Conservation (phyloP, 2,329 filamentous ascomycete species). For the Fusarium humuli region DNA sequence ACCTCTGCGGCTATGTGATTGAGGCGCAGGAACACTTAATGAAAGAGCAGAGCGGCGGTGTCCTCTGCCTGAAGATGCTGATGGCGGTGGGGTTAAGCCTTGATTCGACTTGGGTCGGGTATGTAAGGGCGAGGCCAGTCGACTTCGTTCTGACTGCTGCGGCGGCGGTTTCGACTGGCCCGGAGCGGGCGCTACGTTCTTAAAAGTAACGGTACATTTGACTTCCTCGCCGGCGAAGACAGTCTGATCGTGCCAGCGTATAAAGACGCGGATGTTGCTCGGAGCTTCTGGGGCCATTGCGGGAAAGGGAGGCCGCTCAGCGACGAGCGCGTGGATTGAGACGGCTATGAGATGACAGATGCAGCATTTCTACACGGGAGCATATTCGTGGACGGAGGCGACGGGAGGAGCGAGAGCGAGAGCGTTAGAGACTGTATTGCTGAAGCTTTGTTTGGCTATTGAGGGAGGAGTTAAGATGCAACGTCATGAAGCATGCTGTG, state of each 20-base stretch:
- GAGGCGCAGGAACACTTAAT: conserved; percentile 64
- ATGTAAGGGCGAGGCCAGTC: conserved; percentile 58
- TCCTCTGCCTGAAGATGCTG: conserved; percentile 58
- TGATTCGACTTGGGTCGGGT: conserved; percentile 56
- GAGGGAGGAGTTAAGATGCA: conserved; percentile 40
- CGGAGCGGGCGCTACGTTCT: conserved; percentile 74
- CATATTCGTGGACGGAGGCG: conserved; percentile 31
- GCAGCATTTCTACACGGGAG: conserved; percentile 48
- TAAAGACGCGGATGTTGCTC: conserved; percentile 90
- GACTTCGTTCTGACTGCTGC: conserved; percentile 49
- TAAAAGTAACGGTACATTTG: conserved; percentile 96
- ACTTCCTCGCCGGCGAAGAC: conserved; percentile 97
- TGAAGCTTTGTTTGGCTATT: conserved; percentile 33
- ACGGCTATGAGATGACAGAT: conserved; percentile 44
- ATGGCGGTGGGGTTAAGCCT: conserved; percentile 60
- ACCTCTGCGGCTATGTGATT: conserved; percentile 58
- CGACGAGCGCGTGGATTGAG: conserved; percentile 46
- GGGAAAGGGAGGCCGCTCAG: conserved; percentile 47
- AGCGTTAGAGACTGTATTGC: conserved; percentile 17
- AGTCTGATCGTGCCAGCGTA: conserved; percentile 92
- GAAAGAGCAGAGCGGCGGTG: conserved; percentile 75
- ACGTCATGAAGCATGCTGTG: conserved; percentile 46
- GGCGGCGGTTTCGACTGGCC: conserved; percentile 48
- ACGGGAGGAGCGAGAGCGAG: conserved; percentile 1
- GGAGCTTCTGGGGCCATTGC: conserved; percentile 63